These are phyloP conservation scores for Gigaspora rosea DNA, from an alignment of 192 early-diverging fungal species.

Conservation along the genomic window DNA sequence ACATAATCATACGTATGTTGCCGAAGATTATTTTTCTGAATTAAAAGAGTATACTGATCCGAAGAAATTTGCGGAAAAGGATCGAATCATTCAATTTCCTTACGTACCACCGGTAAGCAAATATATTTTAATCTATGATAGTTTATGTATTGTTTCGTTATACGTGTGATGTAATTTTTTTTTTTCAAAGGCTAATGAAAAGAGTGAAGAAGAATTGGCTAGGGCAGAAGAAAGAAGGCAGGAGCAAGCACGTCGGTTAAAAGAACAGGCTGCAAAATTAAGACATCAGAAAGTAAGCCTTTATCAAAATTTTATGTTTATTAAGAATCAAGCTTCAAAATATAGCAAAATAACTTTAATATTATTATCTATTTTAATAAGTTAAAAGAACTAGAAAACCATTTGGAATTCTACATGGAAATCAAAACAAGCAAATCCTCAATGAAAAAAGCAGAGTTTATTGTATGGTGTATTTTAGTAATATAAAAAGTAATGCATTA, in stretches of 20 bases:
- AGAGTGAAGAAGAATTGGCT: conserved; percentile 78
- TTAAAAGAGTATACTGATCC: conserved; percentile 64
- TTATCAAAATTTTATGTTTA: not conserved
- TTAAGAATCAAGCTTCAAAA: not conserved
- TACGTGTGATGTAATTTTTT: conserved; percentile 4
- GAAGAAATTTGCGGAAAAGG: conserved; percentile 61
- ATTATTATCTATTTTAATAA: conserved; percentile 4
- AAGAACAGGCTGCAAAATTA: conserved; percentile 79
- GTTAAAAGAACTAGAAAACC: conserved; percentile 68
- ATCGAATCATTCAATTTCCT: conserved; percentile 80
- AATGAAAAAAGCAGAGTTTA: conserved; percentile 54
- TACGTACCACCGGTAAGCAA: conserved; percentile 58
- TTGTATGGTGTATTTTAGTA: conserved; percentile 37
- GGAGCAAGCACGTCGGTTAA: conserved; percentile 72
- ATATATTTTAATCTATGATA: conserved; percentile 3
- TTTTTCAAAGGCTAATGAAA: conserved; percentile 58
- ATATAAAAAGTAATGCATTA: not conserved
- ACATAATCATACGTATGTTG: conserved; percentile 66
- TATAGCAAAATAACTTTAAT: not conserved
- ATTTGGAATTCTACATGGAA: conserved; percentile 59
- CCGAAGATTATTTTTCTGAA: conserved; percentile 75
- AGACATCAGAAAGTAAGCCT: conserved; percentile 74
- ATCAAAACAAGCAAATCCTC: conserved; percentile 49
- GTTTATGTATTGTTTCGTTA: not conserved
- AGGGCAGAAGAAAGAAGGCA: conserved; percentile 64